Evolutionary conservation across 208 protist genomes (phyloP).

Genomic region (Acanthamoeba healyi): DNA sequence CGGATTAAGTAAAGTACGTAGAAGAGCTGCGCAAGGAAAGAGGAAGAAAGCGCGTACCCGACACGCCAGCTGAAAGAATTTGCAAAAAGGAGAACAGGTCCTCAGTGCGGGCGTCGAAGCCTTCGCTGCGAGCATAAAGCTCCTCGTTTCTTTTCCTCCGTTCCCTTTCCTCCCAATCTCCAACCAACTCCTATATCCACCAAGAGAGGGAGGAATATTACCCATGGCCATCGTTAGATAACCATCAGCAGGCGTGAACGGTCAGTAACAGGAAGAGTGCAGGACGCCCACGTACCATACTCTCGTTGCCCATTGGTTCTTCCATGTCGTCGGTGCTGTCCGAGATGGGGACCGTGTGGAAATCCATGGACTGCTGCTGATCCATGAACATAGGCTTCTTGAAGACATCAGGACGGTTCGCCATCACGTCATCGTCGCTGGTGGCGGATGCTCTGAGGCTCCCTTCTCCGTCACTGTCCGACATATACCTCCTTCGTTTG

Average conservation of each 20-base stretch:
- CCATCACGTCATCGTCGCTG: background rate
- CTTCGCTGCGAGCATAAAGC: slow-evolving; percentile 33
- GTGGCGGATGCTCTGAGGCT: background rate
- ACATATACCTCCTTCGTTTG: background rate
- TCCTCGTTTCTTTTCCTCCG: slow-evolving; percentile 2
- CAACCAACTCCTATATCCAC: background rate
- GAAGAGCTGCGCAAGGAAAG: too few relatives aligned
- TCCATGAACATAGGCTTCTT: slow-evolving; percentile 13
- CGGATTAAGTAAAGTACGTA: too few relatives aligned
- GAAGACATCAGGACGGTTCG: background rate
- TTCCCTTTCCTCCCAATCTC: background rate
- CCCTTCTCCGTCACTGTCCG: background rate
- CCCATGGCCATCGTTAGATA: too few relatives aligned
- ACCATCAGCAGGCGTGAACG: too few relatives aligned
- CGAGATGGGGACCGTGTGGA: background rate
- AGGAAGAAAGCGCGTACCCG: background rate
- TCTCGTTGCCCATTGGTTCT: background rate
- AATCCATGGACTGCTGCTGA: background rate
- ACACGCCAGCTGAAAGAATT: background rate
- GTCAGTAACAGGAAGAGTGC: background rate
- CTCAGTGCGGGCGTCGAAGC: slow-evolving; percentile 26
- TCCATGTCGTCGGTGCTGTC: background rate
- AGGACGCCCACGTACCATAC: background rate
- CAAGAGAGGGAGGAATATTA: background rate
- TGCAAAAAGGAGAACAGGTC: slow-evolving; percentile 44